A percentile compares a stretch with the other conserved stretches of the same genome.
Conservation (phyloP, 1,139 yeast species). For the Kazachstania sp. region DNA sequence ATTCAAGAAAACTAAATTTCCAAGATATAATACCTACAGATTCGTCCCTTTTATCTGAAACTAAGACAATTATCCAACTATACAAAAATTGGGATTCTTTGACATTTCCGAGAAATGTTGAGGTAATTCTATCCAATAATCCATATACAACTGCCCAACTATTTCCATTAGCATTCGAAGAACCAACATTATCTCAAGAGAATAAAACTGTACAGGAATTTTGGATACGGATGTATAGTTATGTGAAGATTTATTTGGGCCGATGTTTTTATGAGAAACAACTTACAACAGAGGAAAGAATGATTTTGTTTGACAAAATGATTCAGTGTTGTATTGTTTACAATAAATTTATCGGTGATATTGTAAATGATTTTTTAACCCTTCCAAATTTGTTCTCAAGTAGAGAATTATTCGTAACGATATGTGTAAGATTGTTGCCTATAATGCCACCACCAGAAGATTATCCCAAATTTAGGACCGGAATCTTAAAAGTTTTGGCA, state of each 20-base stretch:
- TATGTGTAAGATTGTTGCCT: slow-evolving; percentile 9
- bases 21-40: neutral
- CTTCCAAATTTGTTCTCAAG: slow-evolving; percentile 11
- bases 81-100: slow-evolving; percentile 13
- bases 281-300: slow-evolving; percentile 3
- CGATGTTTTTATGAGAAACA: slow-evolving; percentile 11
- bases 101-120: slow-evolving; percentile 18
- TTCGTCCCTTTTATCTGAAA: slow-evolving; percentile 5
- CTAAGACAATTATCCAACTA: slow-evolving; percentile 16
- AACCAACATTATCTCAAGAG: neutral
- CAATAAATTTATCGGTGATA: slow-evolving; percentile 4
- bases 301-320: slow-evolving; percentile 5
- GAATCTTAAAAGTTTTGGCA: slow-evolving; percentile 11
- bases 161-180: slow-evolving; percentile 7
- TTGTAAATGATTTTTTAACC: slow-evolving; percentile 11
- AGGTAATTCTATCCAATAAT: slow-evolving; percentile 8
- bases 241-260: slow-evolving; percentile 12
- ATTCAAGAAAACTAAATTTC: slow-evolving; percentile 3
- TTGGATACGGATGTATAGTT: slow-evolving; percentile 11
- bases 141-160: slow-evolving; percentile 4
- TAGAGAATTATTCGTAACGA: slow-evolving; percentile 7
- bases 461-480: slow-evolving; percentile 3
- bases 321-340: slow-evolving; percentile 10
- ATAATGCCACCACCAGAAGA: slow-evolving; percentile 5
- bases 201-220: slow-evolving; percentile 4